Percentiles rank a stretch among this genome's conserved stretches.
Evolutionary conservation across 169 alveolate genomes (phyloP).

Genomic region (Plasmodium blacklocki): DNA sequence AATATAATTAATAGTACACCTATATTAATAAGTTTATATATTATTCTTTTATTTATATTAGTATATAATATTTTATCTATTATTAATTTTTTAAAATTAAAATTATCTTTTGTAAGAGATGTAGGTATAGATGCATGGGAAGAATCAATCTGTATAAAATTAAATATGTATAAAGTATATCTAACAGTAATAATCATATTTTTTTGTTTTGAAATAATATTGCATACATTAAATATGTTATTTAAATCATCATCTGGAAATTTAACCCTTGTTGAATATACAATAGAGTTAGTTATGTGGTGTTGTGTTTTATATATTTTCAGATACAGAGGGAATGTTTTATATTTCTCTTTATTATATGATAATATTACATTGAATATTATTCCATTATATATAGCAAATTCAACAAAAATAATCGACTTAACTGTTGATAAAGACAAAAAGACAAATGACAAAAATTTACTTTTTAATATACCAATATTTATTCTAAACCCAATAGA

Average conservation of each 20-base stretch:
- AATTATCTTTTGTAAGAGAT: conserved; percentile 52
- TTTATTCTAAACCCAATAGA: conserved; percentile 65
- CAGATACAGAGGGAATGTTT: conserved; percentile 39
- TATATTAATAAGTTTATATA: conserved; percentile 29
- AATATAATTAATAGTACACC: conserved; percentile 9
- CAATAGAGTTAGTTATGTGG: conserved; percentile 60
- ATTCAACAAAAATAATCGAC: background rate
- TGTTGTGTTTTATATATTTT: conserved; percentile 54
- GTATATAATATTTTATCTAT: conserved; percentile 34
- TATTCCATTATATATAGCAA: conserved; percentile 48
- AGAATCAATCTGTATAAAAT: conserved; percentile 20
- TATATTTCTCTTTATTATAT: conserved; percentile 43
- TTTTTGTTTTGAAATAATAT: conserved; percentile 34
- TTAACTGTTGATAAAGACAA: background rate
- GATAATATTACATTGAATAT: conserved; percentile 28
- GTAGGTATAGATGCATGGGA: conserved; percentile 54
- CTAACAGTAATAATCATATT: conserved; percentile 17
- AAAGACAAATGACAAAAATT: background rate
- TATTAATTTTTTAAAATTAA: conserved; percentile 53
- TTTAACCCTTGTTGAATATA: conserved; percentile 47
- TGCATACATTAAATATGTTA: conserved; percentile 23
- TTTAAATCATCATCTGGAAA: conserved; percentile 12
- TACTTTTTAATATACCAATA: conserved; percentile 16
- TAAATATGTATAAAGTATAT: conserved; percentile 57
- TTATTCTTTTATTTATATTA: conserved; percentile 11